phyloP scores from a whole-genome alignment of 768 basidiomycete genomes.

The Russula foetens region DNA sequence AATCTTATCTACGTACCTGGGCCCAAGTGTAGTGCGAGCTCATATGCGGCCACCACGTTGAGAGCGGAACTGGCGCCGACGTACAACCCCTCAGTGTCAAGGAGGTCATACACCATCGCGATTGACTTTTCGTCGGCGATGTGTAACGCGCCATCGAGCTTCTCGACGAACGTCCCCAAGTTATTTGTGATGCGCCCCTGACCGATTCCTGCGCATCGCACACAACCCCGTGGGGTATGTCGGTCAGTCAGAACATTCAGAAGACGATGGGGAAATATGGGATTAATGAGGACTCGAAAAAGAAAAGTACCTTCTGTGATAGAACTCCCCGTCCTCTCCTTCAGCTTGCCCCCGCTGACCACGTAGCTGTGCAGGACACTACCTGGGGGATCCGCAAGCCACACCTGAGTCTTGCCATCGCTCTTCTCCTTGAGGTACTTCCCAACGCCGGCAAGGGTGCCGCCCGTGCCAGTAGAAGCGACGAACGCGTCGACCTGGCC shows the following conservation, averaged over 20 bases:
- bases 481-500: constrained; percentile 85
- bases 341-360: constrained; percentile 66
- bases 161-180: constrained; percentile 68
- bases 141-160: constrained; percentile 75
- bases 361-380: constrained; percentile 84
- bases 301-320: constrained; percentile 82
- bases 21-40: constrained; percentile 79
- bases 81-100: constrained; percentile 91
- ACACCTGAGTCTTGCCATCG: constrained; percentile 69
- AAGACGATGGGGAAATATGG: neutral
- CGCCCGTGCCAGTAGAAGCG: constrained; percentile 93
- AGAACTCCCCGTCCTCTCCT: constrained; percentile 74
- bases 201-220: constrained; percentile 64
- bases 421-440: constrained; percentile 80
- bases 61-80: constrained; percentile 90
- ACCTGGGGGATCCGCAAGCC: constrained; percentile 96
- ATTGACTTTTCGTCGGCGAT: constrained; percentile 88
- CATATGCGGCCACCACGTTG: constrained; percentile 90
- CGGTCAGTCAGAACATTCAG: neutral
- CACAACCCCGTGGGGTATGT: neutral
- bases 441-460: constrained; percentile 87
- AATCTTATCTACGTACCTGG: constrained; percentile 45
- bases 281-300: no score
- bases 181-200: constrained; percentile 95
- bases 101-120: constrained; percentile 85